phyloP scores from a whole-genome alignment of 1,139 yeast species.

The Sugiyamaella xylanicola region DNA sequence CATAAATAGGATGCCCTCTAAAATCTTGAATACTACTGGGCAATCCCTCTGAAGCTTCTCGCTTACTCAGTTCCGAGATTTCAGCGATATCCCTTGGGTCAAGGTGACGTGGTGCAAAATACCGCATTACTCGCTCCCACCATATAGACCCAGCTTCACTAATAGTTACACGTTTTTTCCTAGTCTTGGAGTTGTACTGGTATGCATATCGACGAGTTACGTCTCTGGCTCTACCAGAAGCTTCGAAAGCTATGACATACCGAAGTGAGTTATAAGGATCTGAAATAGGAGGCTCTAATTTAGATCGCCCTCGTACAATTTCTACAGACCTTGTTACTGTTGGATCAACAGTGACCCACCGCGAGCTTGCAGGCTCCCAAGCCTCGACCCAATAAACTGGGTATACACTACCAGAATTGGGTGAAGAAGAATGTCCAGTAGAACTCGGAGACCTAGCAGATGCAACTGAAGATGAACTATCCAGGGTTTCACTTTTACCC shows the following conservation, averaged over 20 bases:
- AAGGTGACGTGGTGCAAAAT: slow-evolving; percentile 39
- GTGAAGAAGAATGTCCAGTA: background rate
- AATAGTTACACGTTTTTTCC: slow-evolving; percentile 69
- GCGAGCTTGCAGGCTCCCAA: slow-evolving; percentile 72
- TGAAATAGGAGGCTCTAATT: slow-evolving; percentile 73
- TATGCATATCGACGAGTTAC: slow-evolving; percentile 82
- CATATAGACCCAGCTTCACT: slow-evolving; percentile 57
- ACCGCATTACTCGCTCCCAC: slow-evolving; percentile 55
- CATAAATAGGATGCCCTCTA: slow-evolving; percentile 85
- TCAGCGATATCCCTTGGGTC: slow-evolving; percentile 67
- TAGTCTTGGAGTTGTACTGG: slow-evolving; percentile 69
- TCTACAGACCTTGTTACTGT: slow-evolving; percentile 66
- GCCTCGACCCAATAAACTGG: slow-evolving; percentile 95
- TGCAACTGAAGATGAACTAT: too few species aligned
- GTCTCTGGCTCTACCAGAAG: slow-evolving; percentile 66
- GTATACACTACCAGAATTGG: slow-evolving; percentile 36
- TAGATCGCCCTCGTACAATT: slow-evolving; percentile 61
- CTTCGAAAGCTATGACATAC: slow-evolving; percentile 78
- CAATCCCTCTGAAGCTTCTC: slow-evolving; percentile 78
- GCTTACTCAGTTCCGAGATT: slow-evolving; percentile 63
- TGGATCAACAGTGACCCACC: slow-evolving; percentile 90
- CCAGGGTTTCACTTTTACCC: slow-evolving; percentile 24
- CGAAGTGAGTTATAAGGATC: slow-evolving; percentile 62
- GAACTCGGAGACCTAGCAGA: slow-evolving; percentile 7
- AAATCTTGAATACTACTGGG: slow-evolving; percentile 84